phyloP scores from a whole-genome alignment of 345 rosid genomes.

The Carallia pectinifolia region DNA sequence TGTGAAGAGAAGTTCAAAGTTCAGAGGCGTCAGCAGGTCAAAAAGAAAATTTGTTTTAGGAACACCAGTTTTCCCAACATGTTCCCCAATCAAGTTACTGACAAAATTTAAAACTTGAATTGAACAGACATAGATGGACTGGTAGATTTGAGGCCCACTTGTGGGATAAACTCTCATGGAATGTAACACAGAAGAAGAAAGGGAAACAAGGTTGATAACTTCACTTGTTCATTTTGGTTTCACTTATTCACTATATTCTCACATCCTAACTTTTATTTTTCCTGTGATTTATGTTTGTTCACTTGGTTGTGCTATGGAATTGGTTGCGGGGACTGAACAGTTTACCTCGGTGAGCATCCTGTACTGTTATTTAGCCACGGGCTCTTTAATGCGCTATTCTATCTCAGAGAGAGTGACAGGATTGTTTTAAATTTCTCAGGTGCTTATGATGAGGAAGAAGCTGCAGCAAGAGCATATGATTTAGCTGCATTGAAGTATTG shows the following conservation, averaged over 20 bases:
- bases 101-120: not conserved
- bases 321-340: conserved; percentile 31
- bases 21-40: conserved; percentile 69
- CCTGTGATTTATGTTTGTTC: conserved; percentile 3
- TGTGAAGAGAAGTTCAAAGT: conserved; percentile 68
- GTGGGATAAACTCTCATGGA: conserved; percentile 79
- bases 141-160: conserved; percentile 66
- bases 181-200: conserved; percentile 66
- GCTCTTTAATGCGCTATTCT: not conserved
- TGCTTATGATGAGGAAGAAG: conserved; percentile 74
- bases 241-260: not conserved
- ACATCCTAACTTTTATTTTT: conserved; percentile 1
- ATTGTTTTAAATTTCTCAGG: conserved; percentile 32
- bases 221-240: not conserved
- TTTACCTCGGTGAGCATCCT: conserved; percentile 54
- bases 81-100: not conserved
- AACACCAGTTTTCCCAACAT: not conserved
- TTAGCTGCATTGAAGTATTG: conserved; percentile 67
- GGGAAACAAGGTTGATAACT: conserved; percentile 56
- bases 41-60: not conserved
- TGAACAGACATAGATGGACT: conserved; percentile 64
- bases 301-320: conserved; percentile 17
- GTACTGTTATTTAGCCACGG: not conserved
- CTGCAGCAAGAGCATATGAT: conserved; percentile 74
- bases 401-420: conserved; percentile 5